phyloP scores from a whole-genome alignment of 192 early-diverging fungal genomes.

The Fimicolochytrium jonesii region DNA sequence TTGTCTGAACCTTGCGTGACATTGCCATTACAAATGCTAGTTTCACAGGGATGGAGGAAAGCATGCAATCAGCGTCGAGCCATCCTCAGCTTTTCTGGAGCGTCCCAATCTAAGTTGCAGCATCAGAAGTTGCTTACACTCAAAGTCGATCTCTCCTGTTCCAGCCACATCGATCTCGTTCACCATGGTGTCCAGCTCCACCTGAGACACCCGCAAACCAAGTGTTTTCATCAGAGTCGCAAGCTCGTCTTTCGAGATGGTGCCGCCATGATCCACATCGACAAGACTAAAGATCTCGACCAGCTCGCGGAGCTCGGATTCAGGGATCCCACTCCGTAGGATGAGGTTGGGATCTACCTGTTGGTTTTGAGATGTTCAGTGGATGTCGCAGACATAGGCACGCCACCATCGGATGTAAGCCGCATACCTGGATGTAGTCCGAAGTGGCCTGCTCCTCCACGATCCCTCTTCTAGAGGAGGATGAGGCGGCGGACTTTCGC shows the following conservation, averaged over 20 bases:
- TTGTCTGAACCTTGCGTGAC: conserved; percentile 47
- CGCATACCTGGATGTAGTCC: conserved; percentile 16
- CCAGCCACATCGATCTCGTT: conserved; percentile 49
- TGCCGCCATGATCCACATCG: conserved; percentile 55
- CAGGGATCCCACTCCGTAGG: conserved; percentile 34
- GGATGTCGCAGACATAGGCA: not conserved
- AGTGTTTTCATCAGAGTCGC: conserved; percentile 51
- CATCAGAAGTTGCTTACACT: conserved; percentile 36
- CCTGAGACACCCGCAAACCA: conserved; percentile 39
- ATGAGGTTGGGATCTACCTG: conserved; percentile 38
- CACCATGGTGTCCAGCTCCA: conserved; percentile 49
- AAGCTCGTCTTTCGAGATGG: conserved; percentile 48
- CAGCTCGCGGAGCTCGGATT: conserved; percentile 44
- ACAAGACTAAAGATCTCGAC: conserved; percentile 54
- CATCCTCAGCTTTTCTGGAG: too few species aligned
- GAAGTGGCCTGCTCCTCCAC: conserved; percentile 15
- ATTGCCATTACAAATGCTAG: conserved; percentile 52
- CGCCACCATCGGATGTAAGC: not conserved
- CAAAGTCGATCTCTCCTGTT: conserved; percentile 57
- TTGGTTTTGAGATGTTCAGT: too few species aligned
- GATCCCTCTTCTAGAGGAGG: not conserved
- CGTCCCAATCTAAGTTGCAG: too few species aligned
- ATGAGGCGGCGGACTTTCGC: not conserved
- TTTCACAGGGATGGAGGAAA: too few species aligned
- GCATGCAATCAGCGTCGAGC: too few species aligned